These are phyloP conservation scores for Caryopteris hybrid DNA, from an alignment of 305 asterid species.

Conservation along the genomic window DNA sequence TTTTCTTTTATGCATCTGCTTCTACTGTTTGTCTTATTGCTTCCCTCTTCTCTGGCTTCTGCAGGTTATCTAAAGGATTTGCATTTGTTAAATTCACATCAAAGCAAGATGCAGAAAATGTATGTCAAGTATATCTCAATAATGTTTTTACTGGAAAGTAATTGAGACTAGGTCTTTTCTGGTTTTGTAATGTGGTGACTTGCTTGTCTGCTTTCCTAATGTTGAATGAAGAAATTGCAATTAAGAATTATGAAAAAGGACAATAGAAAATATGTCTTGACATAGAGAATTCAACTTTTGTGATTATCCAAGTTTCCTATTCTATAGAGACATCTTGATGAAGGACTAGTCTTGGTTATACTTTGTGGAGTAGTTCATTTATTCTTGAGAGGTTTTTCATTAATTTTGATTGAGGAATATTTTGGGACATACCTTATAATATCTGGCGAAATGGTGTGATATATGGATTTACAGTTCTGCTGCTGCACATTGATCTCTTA, in stretches of 20 bases:
- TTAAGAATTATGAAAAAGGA: neutral
- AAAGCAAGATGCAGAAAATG: constrained; percentile 84
- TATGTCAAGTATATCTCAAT: constrained; percentile 28
- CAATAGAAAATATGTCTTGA: neutral
- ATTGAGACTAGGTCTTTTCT: neutral
- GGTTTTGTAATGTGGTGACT: neutral
- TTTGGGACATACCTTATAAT: neutral
- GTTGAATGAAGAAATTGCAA: neutral
- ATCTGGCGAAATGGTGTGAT: neutral
- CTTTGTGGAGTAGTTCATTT: neutral
- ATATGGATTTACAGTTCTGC: neutral
- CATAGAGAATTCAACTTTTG: neutral
- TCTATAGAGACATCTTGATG: neutral
- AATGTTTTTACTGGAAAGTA: constrained; percentile 12
- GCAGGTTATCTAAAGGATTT: constrained; percentile 82
- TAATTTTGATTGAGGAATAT: neutral
- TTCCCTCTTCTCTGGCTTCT: constrained; percentile 18
- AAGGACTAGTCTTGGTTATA: neutral
- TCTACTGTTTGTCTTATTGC: neutral
- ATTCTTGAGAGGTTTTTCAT: neutral
- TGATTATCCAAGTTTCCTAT: neutral
- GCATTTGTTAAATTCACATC: constrained; percentile 92
- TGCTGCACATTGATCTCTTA: neutral
- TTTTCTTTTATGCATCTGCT: neutral
- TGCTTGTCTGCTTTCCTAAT: neutral